Conservation (phyloP, 163 green algal species). For the Trebouxia gelatinosa region DNA sequence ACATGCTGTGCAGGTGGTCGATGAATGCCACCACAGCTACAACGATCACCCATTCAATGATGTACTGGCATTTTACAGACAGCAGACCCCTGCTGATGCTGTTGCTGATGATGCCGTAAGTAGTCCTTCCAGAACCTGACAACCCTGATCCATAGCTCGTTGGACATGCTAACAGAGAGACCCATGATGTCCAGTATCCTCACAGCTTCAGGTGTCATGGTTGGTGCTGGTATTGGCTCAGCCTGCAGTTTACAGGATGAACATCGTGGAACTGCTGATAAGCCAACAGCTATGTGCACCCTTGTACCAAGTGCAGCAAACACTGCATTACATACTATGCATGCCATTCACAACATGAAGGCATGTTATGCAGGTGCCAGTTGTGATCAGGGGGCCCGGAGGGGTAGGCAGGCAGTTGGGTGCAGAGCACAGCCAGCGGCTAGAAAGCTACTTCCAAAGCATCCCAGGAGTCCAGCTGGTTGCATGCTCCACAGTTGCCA, state of each 20-base stretch:
- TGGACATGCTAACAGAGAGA: slow-evolving; percentile 52
- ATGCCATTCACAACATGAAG: too few relatives aligned
- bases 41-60: too few relatives aligned
- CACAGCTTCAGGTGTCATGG: neutral
- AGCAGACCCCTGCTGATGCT: too few relatives aligned
- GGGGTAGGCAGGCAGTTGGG: slow-evolving; percentile 92
- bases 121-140: slow-evolving; percentile 54
- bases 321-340: neutral
- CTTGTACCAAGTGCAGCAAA: neutral
- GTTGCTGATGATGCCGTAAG: neutral
- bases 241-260: neutral
- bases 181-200: slow-evolving; percentile 47
- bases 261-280: slow-evolving; percentile 15
- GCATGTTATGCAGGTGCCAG: slow-evolving; percentile 69
- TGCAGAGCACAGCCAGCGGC: slow-evolving; percentile 94
- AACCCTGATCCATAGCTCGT: slow-evolving; percentile 54
- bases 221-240: neutral
- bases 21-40: too few relatives aligned
- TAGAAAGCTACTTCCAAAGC: slow-evolving; percentile 97
- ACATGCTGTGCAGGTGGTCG: too few relatives aligned
- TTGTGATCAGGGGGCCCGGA: slow-evolving; percentile 91
- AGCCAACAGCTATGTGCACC: neutral
- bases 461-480: slow-evolving; percentile 96
- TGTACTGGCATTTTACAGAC: too few relatives aligned
- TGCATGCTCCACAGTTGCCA: slow-evolving; percentile 82